phyloP scores from a whole-genome alignment of 345 rosid genomes.

The Microcos paniculata region DNA sequence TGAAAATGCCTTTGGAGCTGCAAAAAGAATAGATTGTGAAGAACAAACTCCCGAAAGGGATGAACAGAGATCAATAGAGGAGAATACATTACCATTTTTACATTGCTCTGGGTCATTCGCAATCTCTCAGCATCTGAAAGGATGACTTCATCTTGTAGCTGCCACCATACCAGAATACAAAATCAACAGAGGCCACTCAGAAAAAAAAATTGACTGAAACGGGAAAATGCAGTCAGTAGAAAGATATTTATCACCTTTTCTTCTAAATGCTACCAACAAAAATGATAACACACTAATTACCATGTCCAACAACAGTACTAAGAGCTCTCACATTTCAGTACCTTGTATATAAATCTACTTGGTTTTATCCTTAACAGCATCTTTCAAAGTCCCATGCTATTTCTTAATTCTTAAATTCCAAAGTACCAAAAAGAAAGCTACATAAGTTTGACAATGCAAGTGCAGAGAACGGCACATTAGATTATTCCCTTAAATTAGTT shows the following conservation, averaged over 20 bases:
- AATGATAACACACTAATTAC: neutral
- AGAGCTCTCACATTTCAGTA: neutral
- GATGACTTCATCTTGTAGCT: slow-evolving; percentile 76
- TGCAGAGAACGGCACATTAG: neutral
- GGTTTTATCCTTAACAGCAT: neutral
- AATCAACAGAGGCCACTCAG: neutral
- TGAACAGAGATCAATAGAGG: neutral
- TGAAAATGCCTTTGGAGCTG: slow-evolving; percentile 99
- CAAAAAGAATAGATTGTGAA: slow-evolving; percentile 19
- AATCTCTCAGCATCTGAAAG: slow-evolving; percentile 93
- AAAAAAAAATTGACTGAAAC: neutral
- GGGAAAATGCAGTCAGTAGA: neutral
- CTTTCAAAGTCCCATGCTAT: neutral
- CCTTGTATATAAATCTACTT: neutral
- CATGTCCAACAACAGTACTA: neutral
- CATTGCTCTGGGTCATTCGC: slow-evolving; percentile 81
- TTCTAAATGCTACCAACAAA: slow-evolving; percentile 6
- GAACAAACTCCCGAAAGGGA: slow-evolving; percentile 18
- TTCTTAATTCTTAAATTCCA: neutral
- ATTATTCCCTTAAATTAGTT: neutral
- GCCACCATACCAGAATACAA: slow-evolving; percentile 27
- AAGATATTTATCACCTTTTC: neutral
- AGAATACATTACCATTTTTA: slow-evolving; percentile 62
- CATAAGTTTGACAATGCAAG: neutral
- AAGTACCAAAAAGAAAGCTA: neutral